These are phyloP conservation scores for Botrytis elliptica DNA, from an alignment of 2,329 filamentous ascomycete species.

Conservation along the genomic window DNA sequence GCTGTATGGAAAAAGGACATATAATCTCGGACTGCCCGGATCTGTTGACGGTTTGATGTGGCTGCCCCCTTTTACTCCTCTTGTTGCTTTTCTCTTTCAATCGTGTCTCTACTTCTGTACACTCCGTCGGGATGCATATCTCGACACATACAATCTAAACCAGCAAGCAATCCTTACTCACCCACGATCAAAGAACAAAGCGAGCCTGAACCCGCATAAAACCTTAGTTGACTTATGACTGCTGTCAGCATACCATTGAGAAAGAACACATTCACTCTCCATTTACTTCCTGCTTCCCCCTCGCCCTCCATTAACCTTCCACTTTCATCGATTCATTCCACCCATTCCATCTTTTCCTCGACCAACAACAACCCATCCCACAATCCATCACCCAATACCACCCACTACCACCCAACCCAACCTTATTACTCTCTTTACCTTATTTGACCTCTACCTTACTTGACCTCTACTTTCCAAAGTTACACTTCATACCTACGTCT, in stretches of 20 bases:
- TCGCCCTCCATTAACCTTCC: background rate
- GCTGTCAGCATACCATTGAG: constrained; percentile 13
- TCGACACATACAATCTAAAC: background rate
- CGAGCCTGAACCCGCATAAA: constrained; percentile 13
- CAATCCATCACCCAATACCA: background rate
- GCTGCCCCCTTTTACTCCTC: constrained; percentile 1
- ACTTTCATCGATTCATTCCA: background rate
- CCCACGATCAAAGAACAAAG: constrained; percentile 2
- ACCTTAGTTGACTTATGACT: background rate
- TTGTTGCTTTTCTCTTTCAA: background rate
- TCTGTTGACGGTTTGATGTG: constrained; percentile 6
- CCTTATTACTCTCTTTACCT: background rate
- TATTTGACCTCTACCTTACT: background rate
- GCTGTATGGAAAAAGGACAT: background rate
- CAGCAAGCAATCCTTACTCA: background rate
- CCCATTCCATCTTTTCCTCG: background rate
- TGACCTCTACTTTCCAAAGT: background rate
- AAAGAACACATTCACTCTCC: background rate
- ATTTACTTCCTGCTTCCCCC: background rate
- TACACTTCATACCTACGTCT: background rate
- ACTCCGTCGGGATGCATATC: background rate
- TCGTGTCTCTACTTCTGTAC: background rate
- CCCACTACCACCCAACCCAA: background rate
- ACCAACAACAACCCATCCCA: background rate
- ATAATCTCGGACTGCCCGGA: constrained; percentile 6